Percentiles rank a stretch among this genome's conserved stretches.
These are phyloP conservation scores for Astrothelium macrocarpum DNA, from an alignment of 495 filamentous ascomycete genomes.

Conservation along the genomic window DNA sequence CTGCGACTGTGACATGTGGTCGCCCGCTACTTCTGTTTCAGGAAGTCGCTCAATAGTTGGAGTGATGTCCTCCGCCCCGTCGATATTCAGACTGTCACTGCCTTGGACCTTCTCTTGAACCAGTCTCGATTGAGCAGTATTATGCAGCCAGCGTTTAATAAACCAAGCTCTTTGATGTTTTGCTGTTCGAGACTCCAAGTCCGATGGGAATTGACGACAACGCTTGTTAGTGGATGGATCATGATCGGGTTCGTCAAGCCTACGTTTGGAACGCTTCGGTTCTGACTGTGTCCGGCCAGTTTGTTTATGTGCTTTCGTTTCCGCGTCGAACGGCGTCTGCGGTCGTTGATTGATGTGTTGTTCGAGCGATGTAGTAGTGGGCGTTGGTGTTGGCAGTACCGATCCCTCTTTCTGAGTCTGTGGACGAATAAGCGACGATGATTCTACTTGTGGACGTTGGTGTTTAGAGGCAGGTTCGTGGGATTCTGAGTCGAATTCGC, in stretches of 20 bases:
- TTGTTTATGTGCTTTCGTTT: not conserved
- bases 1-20: not conserved
- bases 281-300: not conserved
- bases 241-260: not conserved
- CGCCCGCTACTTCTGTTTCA: not conserved
- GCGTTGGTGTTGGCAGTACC: not conserved
- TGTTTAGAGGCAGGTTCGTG: not conserved
- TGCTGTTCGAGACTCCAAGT: not conserved
- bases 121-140: not conserved
- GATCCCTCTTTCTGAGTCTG: not conserved
- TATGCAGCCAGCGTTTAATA: not conserved
- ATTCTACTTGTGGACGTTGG: not conserved
- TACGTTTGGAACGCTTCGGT: not conserved
- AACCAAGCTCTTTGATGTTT: not conserved
- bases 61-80: not conserved
- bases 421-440: not conserved
- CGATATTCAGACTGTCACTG: not conserved
- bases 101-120: conserved; percentile 2
- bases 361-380: not conserved
- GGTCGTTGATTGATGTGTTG: not conserved
- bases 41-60: not conserved
- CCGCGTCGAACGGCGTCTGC: not conserved
- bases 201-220: not conserved
- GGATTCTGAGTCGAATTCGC: not conserved
- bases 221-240: not conserved